phyloP scores from a whole-genome alignment of 2,329 filamentous ascomycete genomes.

The Exophiala xenobiotica region DNA sequence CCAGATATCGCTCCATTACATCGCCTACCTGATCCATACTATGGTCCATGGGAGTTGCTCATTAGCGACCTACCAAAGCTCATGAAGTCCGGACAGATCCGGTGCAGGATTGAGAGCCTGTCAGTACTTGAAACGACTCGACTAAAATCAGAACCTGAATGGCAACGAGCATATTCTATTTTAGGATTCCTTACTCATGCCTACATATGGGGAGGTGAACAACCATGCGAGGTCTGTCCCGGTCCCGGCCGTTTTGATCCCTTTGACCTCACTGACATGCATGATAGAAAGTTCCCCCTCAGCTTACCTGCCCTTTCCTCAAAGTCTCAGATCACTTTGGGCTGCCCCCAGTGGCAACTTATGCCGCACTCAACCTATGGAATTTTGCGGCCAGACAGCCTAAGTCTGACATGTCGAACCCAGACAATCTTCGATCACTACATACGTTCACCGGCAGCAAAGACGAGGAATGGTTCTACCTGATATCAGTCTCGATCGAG shows the following conservation, averaged over 20 bases:
- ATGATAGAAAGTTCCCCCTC: conserved; percentile 38
- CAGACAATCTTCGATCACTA: conserved; percentile 37
- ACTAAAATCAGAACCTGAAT: conserved; percentile 77
- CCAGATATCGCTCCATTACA: conserved; percentile 72
- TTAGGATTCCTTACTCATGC: conserved; percentile 74
- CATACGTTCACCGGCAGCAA: conserved; percentile 41
- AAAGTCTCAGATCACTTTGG: conserved; percentile 39
- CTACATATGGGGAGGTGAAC: conserved; percentile 80
- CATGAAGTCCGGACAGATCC: conserved; percentile 72
- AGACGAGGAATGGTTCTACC: conserved; percentile 50
- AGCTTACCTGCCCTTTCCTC: conserved; percentile 39
- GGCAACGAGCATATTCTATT: conserved; percentile 77
- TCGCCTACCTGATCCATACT: conserved; percentile 76
- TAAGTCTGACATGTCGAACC: conserved; percentile 36
- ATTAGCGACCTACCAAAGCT: conserved; percentile 74
- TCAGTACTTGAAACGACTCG: conserved; percentile 75
- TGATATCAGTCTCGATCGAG: conserved; percentile 55
- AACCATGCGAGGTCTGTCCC: conserved; percentile 61
- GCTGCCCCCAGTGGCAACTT: conserved; percentile 45
- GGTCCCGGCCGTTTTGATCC: background rate
- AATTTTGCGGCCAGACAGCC: conserved; percentile 35
- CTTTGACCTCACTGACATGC: background rate
- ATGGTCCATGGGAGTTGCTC: conserved; percentile 84
- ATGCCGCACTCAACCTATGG: conserved; percentile 43
- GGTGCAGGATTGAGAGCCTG: conserved; percentile 71